Base-by-base conservation (phyloP, 306 rosid species). In the Fagus crenata region DNA sequence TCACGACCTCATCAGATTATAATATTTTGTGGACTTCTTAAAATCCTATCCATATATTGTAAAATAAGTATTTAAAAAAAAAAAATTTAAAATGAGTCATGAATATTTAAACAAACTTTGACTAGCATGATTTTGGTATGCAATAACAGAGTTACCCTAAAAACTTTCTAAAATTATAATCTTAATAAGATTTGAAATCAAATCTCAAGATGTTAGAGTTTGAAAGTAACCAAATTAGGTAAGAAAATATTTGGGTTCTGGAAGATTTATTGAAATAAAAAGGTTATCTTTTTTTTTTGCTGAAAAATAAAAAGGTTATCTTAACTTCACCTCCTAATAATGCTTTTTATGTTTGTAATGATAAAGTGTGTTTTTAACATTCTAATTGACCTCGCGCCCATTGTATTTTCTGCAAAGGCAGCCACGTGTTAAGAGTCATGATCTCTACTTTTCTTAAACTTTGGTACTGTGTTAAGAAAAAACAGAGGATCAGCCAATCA, bases 401-500 rank as follows among this genome's bases (percentile, higher is more conserved):
- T 61, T 56, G 79, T 37, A 37, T 43, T 8, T 4, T 64, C 0
- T 35, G 56, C 18, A 83, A 72, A 78, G 53, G 76, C 49, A 54
- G 82, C 77, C 87, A 81, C 84, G 83, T 84, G 87, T 69, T n/a
- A 32, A 53, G 67, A 69, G 71, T 77, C 73, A 75, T 53, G 39
- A 76, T 77, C 65, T 56, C 58, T 58, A 5, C 42, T 77, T 54
- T 40, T 56, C 6, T 9, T 2, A 43, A 8, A 67, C 82, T 65
- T 65, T 67, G 17, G 0, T 3, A 4, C 32, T 17, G 49, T 46
- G 22, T 1, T 2, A 3, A 54, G 41, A 67, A 53, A 9, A 67
- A 53, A 9, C 83, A 76, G 83, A 74, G 72, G 81, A 77, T 86
- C 87, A 53, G 78, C 92, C 85, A 86, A 88, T 88, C 81, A 81